Evolutionary conservation across 148 eudicot genomes (phyloP).

Genomic region (Vaccinium myrtillus): DNA sequence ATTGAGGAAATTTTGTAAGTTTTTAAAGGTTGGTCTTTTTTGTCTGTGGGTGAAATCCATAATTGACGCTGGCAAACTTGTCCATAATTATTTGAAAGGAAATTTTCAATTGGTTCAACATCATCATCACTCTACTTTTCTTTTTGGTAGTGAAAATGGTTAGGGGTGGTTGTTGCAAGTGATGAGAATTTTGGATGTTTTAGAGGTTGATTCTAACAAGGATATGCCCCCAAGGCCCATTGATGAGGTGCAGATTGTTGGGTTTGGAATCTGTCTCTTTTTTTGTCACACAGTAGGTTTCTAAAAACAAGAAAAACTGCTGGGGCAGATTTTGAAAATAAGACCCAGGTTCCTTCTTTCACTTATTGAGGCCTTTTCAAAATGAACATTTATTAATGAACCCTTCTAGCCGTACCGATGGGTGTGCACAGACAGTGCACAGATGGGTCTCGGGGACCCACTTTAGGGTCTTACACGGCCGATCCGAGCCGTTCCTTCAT

Average conservation of each 20-base stretch:
- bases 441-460: too few species aligned
- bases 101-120: not conserved
- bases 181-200: not conserved
- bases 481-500: too few species aligned
- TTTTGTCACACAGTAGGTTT: too few species aligned
- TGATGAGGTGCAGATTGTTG: not conserved
- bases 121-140: not conserved
- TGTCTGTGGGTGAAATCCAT: too few species aligned
- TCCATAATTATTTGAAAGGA: slow-evolving; percentile 5
- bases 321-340: too few species aligned
- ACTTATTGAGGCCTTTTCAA: too few species aligned
- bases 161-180: not conserved
- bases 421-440: too few species aligned
- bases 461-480: too few species aligned
- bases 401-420: too few species aligned
- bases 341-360: too few species aligned
- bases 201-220: not conserved
- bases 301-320: too few species aligned
- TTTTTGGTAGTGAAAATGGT: not conserved
- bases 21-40: not conserved
- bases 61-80: not conserved
- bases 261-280: not conserved
- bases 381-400: too few species aligned
- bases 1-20: slow-evolving; percentile 11
- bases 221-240: not conserved